Evolutionary conservation across 257 asterid species (phyloP), one percentile per base, ranked within the genome.

Genomic region (Solanum acaule): DNA sequence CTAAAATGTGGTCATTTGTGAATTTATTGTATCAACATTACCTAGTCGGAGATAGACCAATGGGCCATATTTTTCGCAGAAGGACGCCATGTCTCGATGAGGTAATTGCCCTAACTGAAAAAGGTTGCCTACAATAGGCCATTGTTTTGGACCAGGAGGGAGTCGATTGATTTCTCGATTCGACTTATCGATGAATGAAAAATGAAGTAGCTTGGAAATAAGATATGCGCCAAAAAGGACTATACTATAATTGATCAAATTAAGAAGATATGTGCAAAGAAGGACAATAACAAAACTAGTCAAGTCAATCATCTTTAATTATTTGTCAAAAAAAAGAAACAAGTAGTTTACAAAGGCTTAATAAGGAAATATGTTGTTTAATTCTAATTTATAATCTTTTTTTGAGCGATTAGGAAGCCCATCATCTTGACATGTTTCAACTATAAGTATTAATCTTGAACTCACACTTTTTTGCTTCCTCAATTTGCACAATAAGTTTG

Each of bases 51-150:
- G 90, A 91, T 94, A 96, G 33, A 97, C 99, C n/a, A 97, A 65
- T 0, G 98, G 98, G 38, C 99, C 99, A 20, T 96, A 97, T 87
- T 96, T 93, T 0, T 93, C 93, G 13, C 98, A 97, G 1, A 97
- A 89, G 68, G 91, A 72, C 4, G 98, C 96, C 8, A 97, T 92
- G 76, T 95, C 99, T 61, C 98, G 87, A 70, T 97, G 99, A 1
- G 98, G 99, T 12, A 96, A 88, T 12, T 79, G 93, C 75, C 98
- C 90, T 85, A 97, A 79, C 33, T 97, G 98, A 65, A 94, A 98
- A 72, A 97, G 98, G 91, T 96, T 97, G 86, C 99, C 99, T 6
- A 97, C 91, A 10, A 96, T 86, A n/a, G 98, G 99, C 98, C 96
- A 97, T 20, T 90, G 81, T 20, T 91, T 92, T 6, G 98, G 98